Conservation (phyloP, 306 rosid species). For the Begonia peltatifolia region DNA sequence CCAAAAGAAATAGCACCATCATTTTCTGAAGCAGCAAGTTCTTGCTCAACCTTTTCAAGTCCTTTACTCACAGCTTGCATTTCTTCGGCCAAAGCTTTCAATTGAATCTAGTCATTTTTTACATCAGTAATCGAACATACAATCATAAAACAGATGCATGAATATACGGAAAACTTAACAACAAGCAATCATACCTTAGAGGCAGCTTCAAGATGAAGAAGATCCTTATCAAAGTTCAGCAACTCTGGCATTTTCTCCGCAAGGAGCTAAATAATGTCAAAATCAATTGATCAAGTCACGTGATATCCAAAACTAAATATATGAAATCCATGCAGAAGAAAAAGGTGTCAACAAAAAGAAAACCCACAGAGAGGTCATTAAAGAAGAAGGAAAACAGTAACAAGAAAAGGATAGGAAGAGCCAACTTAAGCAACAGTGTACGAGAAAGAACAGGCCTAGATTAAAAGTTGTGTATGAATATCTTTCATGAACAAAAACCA, state of each 20-base stretch:
- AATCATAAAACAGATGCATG: not conserved
- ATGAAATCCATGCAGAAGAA: not conserved
- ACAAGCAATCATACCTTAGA: slow-evolving; percentile 54
- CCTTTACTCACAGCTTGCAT: slow-evolving; percentile 99
- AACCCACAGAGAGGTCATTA: not conserved
- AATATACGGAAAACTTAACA: not conserved
- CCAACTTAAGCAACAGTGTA: too few relatives aligned
- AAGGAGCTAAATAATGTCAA: slow-evolving; percentile 39
- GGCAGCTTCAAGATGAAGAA: slow-evolving; percentile 82
- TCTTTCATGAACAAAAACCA: too few relatives aligned
- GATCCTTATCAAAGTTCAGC: slow-evolving; percentile 90
- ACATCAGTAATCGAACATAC: too few relatives aligned
- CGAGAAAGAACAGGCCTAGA: too few relatives aligned
- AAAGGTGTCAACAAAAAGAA: not conserved
- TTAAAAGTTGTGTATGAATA: too few relatives aligned
- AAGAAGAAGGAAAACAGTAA: too few relatives aligned
- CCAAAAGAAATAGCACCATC: slow-evolving; percentile 80
- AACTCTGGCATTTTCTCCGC: slow-evolving; percentile 92
- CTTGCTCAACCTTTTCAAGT: slow-evolving; percentile 94
- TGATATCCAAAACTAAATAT: not conserved
- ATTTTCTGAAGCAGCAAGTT: slow-evolving; percentile 71
- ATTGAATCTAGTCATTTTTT: slow-evolving; percentile 50
- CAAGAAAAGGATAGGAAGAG: too few relatives aligned
- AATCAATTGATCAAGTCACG: not conserved
- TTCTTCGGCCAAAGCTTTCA: slow-evolving; percentile 96